Conservation (phyloP, 768 basidiomycete genomes). For the Termitomyces heimii region DNA sequence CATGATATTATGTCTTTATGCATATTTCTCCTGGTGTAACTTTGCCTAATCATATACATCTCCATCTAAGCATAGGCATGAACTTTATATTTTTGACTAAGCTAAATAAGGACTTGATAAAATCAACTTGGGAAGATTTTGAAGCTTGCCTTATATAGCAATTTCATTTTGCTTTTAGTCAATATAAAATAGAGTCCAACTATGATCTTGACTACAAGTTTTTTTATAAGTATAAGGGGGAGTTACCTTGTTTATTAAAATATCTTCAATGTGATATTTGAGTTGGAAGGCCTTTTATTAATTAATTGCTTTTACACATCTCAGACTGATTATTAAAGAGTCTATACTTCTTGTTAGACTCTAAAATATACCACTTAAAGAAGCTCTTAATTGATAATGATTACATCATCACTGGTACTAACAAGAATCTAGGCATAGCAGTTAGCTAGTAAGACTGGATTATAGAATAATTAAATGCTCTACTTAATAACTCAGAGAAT, state of each 20-base stretch:
- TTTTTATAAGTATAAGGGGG: rapidly evolving
- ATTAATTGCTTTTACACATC: neutral
- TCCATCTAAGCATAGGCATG: neutral
- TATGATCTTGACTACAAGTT: neutral
- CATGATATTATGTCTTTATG: neutral
- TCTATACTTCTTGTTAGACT: neutral
- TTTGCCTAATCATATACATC: neutral
- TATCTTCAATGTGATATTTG: neutral
- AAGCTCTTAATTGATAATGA: neutral
- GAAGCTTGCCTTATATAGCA: neutral
- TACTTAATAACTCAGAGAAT: neutral
- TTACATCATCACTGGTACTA: neutral
- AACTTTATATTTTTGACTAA: neutral
- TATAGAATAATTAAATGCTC: neutral
- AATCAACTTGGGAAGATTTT: neutral
- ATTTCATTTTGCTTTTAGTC: neutral
- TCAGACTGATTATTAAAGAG: neutral
- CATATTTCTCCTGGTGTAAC: neutral
- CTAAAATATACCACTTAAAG: neutral
- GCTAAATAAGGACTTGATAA: neutral
- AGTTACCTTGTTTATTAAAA: too few relatives aligned
- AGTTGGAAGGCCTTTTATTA: neutral
- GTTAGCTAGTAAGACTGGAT: neutral
- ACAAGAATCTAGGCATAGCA: neutral
- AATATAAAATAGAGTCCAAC: neutral